phyloP scores from a whole-genome alignment of 805 yeast species.

The Monosporozyma servazzii region DNA sequence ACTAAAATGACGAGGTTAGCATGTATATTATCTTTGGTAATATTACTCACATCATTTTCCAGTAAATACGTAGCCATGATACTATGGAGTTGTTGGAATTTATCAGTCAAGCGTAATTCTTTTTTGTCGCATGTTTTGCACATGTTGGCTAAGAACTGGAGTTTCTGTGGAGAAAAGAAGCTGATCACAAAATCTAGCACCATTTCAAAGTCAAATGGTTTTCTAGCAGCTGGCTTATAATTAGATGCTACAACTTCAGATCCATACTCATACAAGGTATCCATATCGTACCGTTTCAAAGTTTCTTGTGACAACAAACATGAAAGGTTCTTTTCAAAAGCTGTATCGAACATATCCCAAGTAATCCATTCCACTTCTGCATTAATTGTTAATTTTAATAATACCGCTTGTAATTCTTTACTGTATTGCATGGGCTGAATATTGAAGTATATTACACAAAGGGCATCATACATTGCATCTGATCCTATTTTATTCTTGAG shows the following conservation, averaged over 20 bases:
- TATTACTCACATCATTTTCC: not conserved
- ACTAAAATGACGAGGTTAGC: not conserved
- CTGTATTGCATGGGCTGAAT: not conserved
- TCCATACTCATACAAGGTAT: not conserved
- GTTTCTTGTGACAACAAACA: not conserved
- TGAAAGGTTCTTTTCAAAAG: not conserved
- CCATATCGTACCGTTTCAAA: not conserved
- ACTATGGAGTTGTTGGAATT: not conserved
- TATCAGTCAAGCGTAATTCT: not conserved
- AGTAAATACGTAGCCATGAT: not conserved
- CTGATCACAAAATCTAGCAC: conserved; percentile 26
- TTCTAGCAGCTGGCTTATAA: conserved; percentile 24
- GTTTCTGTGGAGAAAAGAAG: not conserved
- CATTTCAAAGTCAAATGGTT: conserved; percentile 56
- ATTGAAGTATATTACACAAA: not conserved
- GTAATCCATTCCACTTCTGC: not conserved
- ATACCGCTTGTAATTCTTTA: not conserved
- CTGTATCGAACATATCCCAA: not conserved
- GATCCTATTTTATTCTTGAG: not conserved
- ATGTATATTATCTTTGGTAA: not conserved
- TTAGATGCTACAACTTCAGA: not conserved
- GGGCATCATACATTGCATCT: conserved; percentile 1
- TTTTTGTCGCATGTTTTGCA: not conserved
- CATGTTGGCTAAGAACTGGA: not conserved
- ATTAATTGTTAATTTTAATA: not conserved